Evolutionary conservation across 1,284 basidiomycete species (phyloP).

Genomic region (Baeospora myosura): DNA sequence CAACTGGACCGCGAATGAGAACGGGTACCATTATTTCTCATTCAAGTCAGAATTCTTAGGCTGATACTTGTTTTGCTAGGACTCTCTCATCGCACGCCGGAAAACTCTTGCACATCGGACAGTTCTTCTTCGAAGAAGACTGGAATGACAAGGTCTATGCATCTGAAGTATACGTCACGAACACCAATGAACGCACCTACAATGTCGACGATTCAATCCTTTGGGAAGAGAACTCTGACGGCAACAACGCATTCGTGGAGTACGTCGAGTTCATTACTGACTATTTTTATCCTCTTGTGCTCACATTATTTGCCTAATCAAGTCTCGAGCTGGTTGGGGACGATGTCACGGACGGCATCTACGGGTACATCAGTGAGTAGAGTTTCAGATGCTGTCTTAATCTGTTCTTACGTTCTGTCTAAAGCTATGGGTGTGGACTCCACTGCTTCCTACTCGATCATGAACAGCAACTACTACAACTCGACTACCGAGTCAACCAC

Average conservation of each 20-base stretch:
- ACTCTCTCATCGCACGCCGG: slow-evolving; percentile 8
- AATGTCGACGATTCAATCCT: slow-evolving; percentile 16
- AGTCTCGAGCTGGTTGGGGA: slow-evolving; percentile 16
- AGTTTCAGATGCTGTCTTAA: too few relatives aligned
- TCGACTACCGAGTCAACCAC: too few relatives aligned
- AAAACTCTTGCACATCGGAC: slow-evolving; percentile 15
- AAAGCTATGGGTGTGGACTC: too few relatives aligned
- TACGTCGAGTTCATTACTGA: too few relatives aligned
- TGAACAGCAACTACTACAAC: too few relatives aligned
- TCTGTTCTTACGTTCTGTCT: too few relatives aligned
- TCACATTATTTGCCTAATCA: too few relatives aligned
- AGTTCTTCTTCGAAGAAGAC: slow-evolving; percentile 16
- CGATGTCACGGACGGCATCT: slow-evolving; percentile 12
- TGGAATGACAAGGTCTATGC: slow-evolving; percentile 13
- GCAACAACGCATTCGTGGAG: slow-evolving; percentile 13
- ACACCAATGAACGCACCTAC: slow-evolving; percentile 13
- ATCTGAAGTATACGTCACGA: slow-evolving; percentile 13
- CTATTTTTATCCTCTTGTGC: too few relatives aligned
- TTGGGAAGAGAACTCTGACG: slow-evolving; percentile 11
- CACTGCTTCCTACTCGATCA: too few relatives aligned
- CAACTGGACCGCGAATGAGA: slow-evolving; percentile 9
- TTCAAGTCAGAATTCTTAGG: too few relatives aligned
- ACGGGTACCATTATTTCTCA: too few relatives aligned
- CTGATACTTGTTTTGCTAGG: too few relatives aligned
- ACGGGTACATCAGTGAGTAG: slow-evolving; percentile 13